Conservation (phyloP, 345 rosid species). For the Moringa oleifera region DNA sequence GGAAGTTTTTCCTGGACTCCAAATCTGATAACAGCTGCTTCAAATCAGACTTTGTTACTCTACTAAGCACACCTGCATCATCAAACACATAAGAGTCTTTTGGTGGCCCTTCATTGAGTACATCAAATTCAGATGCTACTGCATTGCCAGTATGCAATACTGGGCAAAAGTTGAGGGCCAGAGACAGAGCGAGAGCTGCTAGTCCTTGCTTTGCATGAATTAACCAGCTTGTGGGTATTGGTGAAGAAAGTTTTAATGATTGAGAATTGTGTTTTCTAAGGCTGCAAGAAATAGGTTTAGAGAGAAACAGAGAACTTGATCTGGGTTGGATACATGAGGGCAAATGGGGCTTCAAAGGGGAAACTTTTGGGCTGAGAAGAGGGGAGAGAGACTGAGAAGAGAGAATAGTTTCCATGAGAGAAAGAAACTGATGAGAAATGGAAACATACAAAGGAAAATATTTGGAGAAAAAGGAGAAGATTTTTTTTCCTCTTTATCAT, state of each 20-base stretch:
- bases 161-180: conserved; percentile 79
- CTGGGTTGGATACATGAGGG: conserved; percentile 35
- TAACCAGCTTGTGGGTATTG: conserved; percentile 40
- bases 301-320: conserved; percentile 30
- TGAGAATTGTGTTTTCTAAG: conserved; percentile 33
- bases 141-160: conserved; percentile 47
- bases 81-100: conserved; percentile 74
- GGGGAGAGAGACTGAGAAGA: conserved; percentile 56
- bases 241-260: conserved; percentile 25
- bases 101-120: conserved; percentile 82
- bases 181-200: conserved; percentile 70
- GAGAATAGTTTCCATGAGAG: conserved; percentile 69
- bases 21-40: conserved; percentile 81
- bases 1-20: conserved; percentile 80
- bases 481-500: conserved; percentile 14
- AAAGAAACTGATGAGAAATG: conserved; percentile 3
- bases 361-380: conserved; percentile 43
- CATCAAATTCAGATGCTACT: conserved; percentile 83
- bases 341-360: conserved; percentile 27
- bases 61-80: conserved; percentile 94
- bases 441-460: neutral
- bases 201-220: conserved; percentile 68
- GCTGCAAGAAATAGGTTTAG: conserved; percentile 36
- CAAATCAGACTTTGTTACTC: conserved; percentile 76
- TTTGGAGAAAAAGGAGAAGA: conserved; percentile 7